A percentile compares a stretch with the other conserved stretches of the same genome.
Conservation (phyloP, 2,329 filamentous ascomycete genomes). For the Septoria petroselini region DNA sequence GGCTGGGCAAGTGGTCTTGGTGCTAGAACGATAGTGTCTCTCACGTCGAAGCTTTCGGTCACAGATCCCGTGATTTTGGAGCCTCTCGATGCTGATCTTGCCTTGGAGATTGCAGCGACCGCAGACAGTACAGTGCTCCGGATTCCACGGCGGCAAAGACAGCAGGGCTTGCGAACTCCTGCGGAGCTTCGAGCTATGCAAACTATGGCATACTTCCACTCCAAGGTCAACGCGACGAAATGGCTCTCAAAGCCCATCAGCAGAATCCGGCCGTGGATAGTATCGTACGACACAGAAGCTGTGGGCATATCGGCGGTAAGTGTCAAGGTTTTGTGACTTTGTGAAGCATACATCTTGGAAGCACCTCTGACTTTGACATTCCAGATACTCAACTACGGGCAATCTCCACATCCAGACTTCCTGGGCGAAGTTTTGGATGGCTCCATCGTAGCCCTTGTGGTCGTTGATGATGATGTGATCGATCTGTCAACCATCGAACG, state of each 20-base stretch:
- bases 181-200: conserved; percentile 70
- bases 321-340: too few relatives aligned
- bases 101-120: conserved; percentile 28
- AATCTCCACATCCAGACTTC: conserved; percentile 57
- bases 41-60: conserved; percentile 56
- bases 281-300: conserved; percentile 54
- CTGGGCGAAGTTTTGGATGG: conserved; percentile 67
- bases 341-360: too few relatives aligned
- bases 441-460: conserved; percentile 64
- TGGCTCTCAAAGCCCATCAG: conserved; percentile 60
- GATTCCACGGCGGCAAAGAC: conserved; percentile 60
- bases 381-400: conserved; percentile 62
- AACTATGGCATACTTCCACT: conserved; percentile 75
- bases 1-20: conserved; percentile 72
- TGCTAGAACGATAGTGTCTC: conserved; percentile 59
- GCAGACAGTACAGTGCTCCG: conserved; percentile 41
- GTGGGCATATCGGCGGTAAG: conserved; percentile 55
- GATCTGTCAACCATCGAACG: conserved; percentile 36
- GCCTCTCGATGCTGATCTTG: conserved; percentile 55
- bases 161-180: conserved; percentile 57
- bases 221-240: conserved; percentile 4
- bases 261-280: conserved; percentile 57
- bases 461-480: conserved; percentile 47
- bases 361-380: background rate
- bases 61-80: conserved; percentile 68